Conservation (phyloP, 148 eudicot species). For the Spergularia bocconei region DNA sequence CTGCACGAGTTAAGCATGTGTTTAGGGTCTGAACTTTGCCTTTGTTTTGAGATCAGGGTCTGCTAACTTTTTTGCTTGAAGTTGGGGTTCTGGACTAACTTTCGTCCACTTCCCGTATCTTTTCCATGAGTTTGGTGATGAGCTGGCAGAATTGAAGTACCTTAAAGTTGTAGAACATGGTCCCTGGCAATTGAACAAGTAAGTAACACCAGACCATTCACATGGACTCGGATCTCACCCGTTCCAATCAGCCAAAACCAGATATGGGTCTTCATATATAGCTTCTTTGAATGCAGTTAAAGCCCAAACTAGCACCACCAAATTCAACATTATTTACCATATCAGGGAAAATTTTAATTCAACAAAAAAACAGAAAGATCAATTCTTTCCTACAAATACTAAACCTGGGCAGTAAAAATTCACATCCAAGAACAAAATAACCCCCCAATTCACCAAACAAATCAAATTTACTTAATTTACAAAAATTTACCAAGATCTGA, state of each 20-base stretch:
- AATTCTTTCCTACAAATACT: not conserved
- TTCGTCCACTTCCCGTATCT: too few relatives aligned
- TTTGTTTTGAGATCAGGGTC: too few relatives aligned
- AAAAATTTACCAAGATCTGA: slow-evolving; percentile 42
- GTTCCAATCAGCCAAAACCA: slow-evolving; percentile 85
- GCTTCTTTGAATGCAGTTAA: slow-evolving; percentile 80
- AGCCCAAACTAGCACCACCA: slow-evolving; percentile 54
- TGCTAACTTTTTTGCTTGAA: too few relatives aligned
- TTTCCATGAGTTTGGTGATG: too few relatives aligned
- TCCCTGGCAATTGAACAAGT: slow-evolving; percentile 54
- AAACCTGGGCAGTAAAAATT: not conserved
- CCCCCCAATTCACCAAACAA: slow-evolving; percentile 12
- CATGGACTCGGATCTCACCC: slow-evolving; percentile 77
- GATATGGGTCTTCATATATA: slow-evolving; percentile 77
- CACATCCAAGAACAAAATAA: not conserved
- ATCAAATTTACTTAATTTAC: not conserved
- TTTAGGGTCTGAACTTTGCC: too few relatives aligned
- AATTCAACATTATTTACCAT: not conserved
- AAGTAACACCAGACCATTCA: slow-evolving; percentile 72
- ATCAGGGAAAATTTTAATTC: slow-evolving; percentile 1
- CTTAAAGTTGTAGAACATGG: slow-evolving; percentile 80
- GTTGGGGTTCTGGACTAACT: too few relatives aligned
- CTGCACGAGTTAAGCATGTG: too few relatives aligned
- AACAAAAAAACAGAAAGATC: not conserved
- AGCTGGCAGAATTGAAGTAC: not conserved